Percentiles rank a stretch among this genome's conserved stretches.
Evolutionary conservation across 2,329 filamentous ascomycete species (phyloP).

Genomic region (Aureobasidium sp.): DNA sequence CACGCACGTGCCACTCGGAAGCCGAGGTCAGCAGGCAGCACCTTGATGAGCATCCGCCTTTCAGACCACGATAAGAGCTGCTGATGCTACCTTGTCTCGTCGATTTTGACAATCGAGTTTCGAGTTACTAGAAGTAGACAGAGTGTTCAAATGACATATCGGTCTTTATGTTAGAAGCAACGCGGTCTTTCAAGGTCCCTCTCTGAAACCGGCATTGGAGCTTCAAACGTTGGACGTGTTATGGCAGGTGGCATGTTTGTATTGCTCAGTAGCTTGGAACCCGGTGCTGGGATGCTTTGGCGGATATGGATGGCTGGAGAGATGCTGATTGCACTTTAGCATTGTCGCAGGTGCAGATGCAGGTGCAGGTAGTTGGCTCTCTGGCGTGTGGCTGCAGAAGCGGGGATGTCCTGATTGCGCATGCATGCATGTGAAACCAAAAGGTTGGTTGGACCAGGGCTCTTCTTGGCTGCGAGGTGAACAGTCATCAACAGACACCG

Average conservation of each 20-base stretch:
- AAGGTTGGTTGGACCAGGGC: not conserved
- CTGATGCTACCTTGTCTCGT: not conserved
- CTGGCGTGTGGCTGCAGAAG: slow-evolving; percentile 9
- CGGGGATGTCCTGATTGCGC: slow-evolving; percentile 10
- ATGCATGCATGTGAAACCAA: slow-evolving; percentile 7
- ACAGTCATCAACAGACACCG: slow-evolving; percentile 4
- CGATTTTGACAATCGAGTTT: not conserved
- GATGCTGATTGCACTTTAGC: not conserved
- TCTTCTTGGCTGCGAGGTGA: not conserved
- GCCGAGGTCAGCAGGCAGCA: not conserved
- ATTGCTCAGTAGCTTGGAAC: not conserved
- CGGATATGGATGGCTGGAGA: not conserved
- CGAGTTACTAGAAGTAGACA: not conserved
- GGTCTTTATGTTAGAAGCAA: not conserved
- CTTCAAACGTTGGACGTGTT: not conserved
- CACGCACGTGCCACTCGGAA: not conserved
- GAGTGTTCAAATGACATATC: not conserved
- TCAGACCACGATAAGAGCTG: not conserved
- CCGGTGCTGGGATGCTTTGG: not conserved
- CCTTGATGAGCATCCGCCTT: not conserved
- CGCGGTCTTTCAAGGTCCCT: not conserved
- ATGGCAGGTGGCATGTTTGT: not conserved
- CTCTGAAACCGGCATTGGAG: not conserved
- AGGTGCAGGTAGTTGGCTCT: not conserved
- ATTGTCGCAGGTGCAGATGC: not conserved